These are phyloP conservation scores for Candida chauliodis DNA, from an alignment of 805 yeast species.

Conservation along the genomic window DNA sequence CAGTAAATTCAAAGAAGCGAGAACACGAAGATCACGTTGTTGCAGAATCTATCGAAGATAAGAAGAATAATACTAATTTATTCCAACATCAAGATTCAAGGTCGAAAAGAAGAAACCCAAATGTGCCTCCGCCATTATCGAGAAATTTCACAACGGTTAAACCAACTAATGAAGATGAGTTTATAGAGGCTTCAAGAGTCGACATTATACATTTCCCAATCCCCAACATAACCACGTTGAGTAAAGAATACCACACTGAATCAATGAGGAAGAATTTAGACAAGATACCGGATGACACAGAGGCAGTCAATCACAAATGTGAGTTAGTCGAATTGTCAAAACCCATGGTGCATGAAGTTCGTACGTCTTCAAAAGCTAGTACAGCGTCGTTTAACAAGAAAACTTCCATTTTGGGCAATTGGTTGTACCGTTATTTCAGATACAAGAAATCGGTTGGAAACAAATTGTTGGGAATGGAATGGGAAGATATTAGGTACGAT, in stretches of 20 bases:
- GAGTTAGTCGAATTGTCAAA: conserved; percentile 16
- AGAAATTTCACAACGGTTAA: neutral
- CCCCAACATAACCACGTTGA: neutral
- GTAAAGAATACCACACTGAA: neutral
- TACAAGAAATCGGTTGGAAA: conserved; percentile 33
- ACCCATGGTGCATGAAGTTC: conserved; percentile 26
- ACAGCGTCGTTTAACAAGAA: conserved; percentile 26
- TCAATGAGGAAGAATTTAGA: neutral
- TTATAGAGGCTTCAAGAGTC: neutral
- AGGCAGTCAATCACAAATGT: conserved; percentile 19
- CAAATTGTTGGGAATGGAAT: conserved; percentile 38
- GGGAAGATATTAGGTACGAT: conserved; percentile 41
- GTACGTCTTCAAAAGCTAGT: conserved; percentile 20
- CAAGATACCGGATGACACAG: conserved; percentile 15
- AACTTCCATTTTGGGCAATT: conserved; percentile 23
- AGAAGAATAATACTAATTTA: conserved; percentile 2
- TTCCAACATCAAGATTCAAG: conserved; percentile 1
- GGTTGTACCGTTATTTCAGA: conserved; percentile 33
- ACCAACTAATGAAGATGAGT: neutral
- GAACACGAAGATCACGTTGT: conserved; percentile 7
- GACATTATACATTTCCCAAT: neutral
- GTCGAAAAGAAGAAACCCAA: conserved; percentile 11
- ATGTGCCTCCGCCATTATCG: conserved; percentile 14
- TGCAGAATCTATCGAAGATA: conserved; percentile 5
- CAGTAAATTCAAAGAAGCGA: conserved; percentile 11